phyloP scores from a whole-genome alignment of 176 grass and related monocot genomes.

The Oryza rufipogon region DNA sequence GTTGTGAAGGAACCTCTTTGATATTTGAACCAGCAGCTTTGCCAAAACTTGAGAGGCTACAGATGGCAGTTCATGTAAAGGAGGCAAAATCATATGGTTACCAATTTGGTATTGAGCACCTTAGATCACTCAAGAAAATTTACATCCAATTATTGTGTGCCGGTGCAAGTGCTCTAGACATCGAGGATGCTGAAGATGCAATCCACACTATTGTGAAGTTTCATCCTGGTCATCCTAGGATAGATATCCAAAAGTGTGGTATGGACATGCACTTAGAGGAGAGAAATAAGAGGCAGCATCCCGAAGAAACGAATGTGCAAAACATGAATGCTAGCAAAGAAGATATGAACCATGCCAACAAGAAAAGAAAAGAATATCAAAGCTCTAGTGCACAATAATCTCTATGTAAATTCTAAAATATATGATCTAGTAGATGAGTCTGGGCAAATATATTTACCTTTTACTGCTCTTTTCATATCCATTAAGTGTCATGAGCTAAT shows the following conservation, averaged over 20 bases:
- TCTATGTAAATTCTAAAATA: not conserved
- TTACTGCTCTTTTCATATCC: not conserved
- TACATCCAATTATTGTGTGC: conserved; percentile 28
- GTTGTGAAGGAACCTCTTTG: conserved; percentile 29
- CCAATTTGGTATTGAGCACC: conserved; percentile 33
- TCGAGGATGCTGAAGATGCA: conserved; percentile 26
- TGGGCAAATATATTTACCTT: conserved; percentile 9
- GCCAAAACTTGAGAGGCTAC: conserved; percentile 28
- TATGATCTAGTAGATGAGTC: not conserved
- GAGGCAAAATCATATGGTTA: conserved; percentile 19
- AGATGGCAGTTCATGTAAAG: conserved; percentile 29
- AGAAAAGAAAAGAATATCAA: conserved; percentile 30
- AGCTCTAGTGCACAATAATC: not conserved
- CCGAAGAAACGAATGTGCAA: not conserved
- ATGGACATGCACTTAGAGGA: conserved; percentile 25
- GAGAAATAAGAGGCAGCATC: conserved; percentile 22
- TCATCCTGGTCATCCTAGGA: conserved; percentile 39
- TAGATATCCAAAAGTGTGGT: conserved; percentile 17
- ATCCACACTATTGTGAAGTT: conserved; percentile 10
- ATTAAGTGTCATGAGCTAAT: not conserved
- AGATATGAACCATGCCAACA: not conserved
- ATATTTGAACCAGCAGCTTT: conserved; percentile 28
- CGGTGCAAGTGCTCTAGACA: conserved; percentile 11
- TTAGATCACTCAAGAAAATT: conserved; percentile 40
- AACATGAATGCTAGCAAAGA: not conserved